A percentile compares a stretch with the other conserved stretches of the same genome.
phyloP scores from a whole-genome alignment of 2,329 filamentous ascomycete genomes.

The Aureobasidium sp. region DNA sequence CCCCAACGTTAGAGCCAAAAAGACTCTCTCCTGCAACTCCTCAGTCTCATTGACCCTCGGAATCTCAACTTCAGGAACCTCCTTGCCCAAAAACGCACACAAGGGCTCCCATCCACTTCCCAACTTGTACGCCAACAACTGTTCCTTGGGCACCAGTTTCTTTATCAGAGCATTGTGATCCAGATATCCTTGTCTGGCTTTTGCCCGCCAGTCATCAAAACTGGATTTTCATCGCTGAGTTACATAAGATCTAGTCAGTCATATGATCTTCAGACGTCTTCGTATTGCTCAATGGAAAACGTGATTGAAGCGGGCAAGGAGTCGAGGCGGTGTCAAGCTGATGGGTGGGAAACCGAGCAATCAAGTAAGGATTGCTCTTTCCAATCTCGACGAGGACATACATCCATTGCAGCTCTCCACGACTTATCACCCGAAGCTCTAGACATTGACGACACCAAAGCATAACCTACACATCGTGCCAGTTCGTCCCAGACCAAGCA shows the following conservation, averaged over 20 bases:
- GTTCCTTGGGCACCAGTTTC: slow-evolving; percentile 19
- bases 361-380: background rate
- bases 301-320: too few relatives aligned
- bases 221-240: slow-evolving; percentile 15
- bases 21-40: slow-evolving; percentile 3
- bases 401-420: too few relatives aligned
- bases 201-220: background rate
- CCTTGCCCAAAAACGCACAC: slow-evolving; percentile 24
- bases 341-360: too few relatives aligned
- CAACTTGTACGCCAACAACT: slow-evolving; percentile 24
- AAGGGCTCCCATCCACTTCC: slow-evolving; percentile 25
- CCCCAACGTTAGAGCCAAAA: background rate
- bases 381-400: background rate
- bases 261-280: too few relatives aligned
- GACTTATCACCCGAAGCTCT: background rate
- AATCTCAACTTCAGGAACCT: slow-evolving; percentile 21
- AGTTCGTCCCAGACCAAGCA: slow-evolving; percentile 20
- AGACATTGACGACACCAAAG: background rate
- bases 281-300: too few relatives aligned
- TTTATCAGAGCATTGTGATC: slow-evolving; percentile 18
- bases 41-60: slow-evolving; percentile 16
- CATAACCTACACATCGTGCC: slow-evolving; percentile 17
- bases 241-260: background rate
- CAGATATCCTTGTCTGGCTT: slow-evolving; percentile 1
- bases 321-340: too few relatives aligned